Evolutionary conservation across 495 filamentous ascomycete genomes (phyloP).

Genomic region (Usnea hakonensis): DNA sequence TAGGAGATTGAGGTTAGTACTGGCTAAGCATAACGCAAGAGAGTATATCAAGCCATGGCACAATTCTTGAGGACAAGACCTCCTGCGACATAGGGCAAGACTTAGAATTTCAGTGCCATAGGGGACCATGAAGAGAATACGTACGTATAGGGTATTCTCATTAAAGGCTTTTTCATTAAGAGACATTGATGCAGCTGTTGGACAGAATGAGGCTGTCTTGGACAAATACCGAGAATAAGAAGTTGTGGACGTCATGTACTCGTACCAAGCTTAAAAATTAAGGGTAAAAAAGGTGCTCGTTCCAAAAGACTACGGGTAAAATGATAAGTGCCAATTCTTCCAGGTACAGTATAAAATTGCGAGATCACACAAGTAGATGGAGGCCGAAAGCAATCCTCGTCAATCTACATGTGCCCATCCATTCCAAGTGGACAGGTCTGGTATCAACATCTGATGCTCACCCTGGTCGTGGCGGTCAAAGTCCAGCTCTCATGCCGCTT

Average conservation of each 20-base stretch:
- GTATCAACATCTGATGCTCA: constrained; percentile 9
- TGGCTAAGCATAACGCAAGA: too few relatives aligned
- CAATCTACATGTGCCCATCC: not conserved
- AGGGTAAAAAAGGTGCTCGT: too few relatives aligned
- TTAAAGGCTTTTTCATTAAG: constrained; percentile 57
- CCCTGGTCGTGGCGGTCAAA: constrained; percentile 11
- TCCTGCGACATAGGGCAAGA: not conserved
- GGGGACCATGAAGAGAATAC: not conserved
- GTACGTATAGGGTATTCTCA: constrained; percentile 82
- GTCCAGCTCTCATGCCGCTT: constrained; percentile 12
- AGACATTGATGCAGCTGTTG: constrained; percentile 12
- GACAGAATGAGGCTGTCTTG: too few relatives aligned
- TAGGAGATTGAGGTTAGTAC: not conserved
- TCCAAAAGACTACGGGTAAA: too few relatives aligned
- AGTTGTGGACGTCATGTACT: constrained; percentile 5
- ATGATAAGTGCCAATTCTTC: too few relatives aligned
- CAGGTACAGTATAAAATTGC: too few relatives aligned
- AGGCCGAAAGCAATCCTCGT: not conserved
- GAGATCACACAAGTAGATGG: too few relatives aligned
- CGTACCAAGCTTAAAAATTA: not conserved
- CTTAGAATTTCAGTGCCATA: not conserved
- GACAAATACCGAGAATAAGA: not conserved
- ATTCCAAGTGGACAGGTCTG: not conserved
- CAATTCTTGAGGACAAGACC: not conserved
- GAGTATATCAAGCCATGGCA: not conserved